Evolutionary conservation across 768 basidiomycete genomes (phyloP), one percentile per base, ranked within the genome.

Genomic region (Calocera cornea): DNA sequence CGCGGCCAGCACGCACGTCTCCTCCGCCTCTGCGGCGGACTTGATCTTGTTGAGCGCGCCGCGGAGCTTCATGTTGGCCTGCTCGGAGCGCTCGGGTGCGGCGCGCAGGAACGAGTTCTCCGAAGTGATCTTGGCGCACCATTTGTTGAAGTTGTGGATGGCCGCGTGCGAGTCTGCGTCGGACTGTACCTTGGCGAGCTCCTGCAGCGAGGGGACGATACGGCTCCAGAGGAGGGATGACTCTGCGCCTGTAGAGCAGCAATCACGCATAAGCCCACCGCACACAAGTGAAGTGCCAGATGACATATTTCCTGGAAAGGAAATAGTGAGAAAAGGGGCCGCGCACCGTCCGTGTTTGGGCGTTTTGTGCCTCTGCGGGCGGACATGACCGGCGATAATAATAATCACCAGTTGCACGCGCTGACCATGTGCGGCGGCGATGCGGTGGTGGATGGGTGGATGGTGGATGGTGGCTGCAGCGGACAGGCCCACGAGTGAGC

Each of bases 41-140:
- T 83, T 82, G 40, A 92, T 83, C 31, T 88, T 87, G 64, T 79
- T 81, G 65, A 93, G 79, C 22, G 85, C 87, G 64, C 83, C 75
- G 7, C 74, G 76, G 34, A 93, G 75, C 75, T 86, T 87, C 74
- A 82, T 84, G 77, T 86, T 84, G 7, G 54, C 54, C 54, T 60
- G 54, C 22, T 60, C 54, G 11, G 54, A 27, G 54, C 54, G 54
- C 31, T 60, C 54, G 5, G 54, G 54, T 60, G 54, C 31, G 24
- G 54, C 54, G 27, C 31, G 24, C 14, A 60, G 31, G 54, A 60
- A 60, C 16, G 54, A 60, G 27, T 27, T 60, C 54, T 60, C 54
- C 31, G 54, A 29, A 8, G 31, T 2, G 54, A 60, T 60, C 31
- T 60, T 60, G 27, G 24, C 54, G 22, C 27, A 27, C 54, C 54